Base-by-base conservation (phyloP, 176 grass and related monocot genomes). In the Raddia distichophylla region DNA sequence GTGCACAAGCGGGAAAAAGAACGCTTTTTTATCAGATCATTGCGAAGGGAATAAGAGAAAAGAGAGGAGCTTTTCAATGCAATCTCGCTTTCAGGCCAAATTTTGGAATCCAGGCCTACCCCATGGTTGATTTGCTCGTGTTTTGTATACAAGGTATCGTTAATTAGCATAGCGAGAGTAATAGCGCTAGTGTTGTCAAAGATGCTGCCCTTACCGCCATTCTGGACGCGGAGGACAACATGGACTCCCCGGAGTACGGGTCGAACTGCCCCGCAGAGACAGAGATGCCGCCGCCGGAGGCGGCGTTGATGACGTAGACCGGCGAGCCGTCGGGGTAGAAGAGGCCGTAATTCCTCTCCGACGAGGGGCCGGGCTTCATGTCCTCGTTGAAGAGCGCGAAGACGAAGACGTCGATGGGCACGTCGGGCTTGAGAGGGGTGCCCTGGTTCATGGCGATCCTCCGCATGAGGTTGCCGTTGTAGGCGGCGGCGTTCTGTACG, bases 331-430 rank as follows among this genome's bases (percentile, higher is more conserved):
- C 70, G 0, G 94, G 94, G 66, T 97, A 97, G 71, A 83, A 93
- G 4, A 97, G 80, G 4, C 94, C 94, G 44, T 97, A 97, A 76
- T 97, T 97, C 13, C 94, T 71, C 11, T 97, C 94, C 22, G 94
- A 97, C 11, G 94, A 80, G 7, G 94, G 84, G 0, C 91, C 91
- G 0, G 89, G 86, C 76, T 97, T 97, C 80, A 77, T 61, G 85
- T 97, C 7, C 88, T 97, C 94, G 72, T 97, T 97, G 85, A 97
- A 97, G 19, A 97, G 65, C 63, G 94, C 94, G 79, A 97, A 97
- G 1, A 97, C 94, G 85, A 80, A 93, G 16, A 97, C 94, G 75
- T 97, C 91, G 58, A 97, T 47, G 16, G 94, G 94, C 86, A 91
- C 89, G 50, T 69, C n/a, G 27, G 94, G 94, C 87, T 91, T 91